These are phyloP conservation scores for Hymenoscyphus albidus DNA, from an alignment of 2,329 filamentous ascomycete species.

Conservation along the genomic window DNA sequence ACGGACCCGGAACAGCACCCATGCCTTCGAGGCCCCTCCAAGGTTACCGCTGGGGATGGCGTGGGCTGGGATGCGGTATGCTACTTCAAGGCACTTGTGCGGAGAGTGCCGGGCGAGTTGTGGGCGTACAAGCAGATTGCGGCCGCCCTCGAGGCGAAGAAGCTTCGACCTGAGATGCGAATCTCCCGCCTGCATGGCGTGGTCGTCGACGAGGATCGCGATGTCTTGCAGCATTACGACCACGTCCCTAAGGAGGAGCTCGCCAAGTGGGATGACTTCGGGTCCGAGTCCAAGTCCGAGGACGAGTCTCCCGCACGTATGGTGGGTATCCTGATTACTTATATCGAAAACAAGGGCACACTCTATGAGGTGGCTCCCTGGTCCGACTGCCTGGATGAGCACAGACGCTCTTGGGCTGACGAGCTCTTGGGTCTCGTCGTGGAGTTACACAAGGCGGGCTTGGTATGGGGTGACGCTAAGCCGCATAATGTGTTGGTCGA, in stretches of 20 bases:
- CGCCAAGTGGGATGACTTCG: too few relatives aligned
- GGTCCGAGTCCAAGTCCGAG: too few relatives aligned
- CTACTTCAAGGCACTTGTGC: neutral
- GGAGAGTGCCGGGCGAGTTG: neutral
- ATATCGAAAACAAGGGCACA: neutral
- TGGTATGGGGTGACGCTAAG: too few relatives aligned
- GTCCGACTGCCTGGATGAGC: neutral
- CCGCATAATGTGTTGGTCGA: too few relatives aligned
- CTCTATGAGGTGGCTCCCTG: neutral
- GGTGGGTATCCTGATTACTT: too few relatives aligned
- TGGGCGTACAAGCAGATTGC: neutral
- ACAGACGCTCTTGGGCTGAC: too few relatives aligned
- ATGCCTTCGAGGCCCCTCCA: neutral
- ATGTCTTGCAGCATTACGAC: conserved; percentile 1
- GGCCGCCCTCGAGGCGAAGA: neutral
- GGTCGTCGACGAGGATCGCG: neutral
- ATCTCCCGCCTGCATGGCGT: neutral
- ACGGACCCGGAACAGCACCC: neutral
- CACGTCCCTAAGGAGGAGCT: too few relatives aligned
- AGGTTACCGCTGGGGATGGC: neutral
- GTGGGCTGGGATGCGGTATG: too few relatives aligned
- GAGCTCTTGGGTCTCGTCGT: too few relatives aligned
- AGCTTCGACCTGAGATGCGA: neutral
- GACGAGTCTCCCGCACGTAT: too few relatives aligned
- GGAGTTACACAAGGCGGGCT: too few relatives aligned